Base-by-base conservation (phyloP, 164 flowering plant genomes). In the Dillenia turbinata region DNA sequence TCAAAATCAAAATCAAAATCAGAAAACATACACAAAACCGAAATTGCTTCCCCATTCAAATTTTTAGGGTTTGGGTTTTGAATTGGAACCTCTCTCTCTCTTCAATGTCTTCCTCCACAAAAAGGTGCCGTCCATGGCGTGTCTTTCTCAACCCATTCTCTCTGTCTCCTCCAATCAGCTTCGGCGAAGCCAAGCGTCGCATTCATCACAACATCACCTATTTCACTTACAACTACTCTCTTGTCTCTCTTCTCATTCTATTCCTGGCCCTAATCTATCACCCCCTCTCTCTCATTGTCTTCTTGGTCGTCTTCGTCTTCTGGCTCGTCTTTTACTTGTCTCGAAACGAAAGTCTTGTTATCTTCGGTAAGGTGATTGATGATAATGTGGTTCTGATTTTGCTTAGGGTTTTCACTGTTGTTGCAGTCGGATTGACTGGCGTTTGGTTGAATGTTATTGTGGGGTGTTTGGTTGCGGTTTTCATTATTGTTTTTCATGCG, bases 271-370 rank as follows among this genome's bases (percentile, higher is more conserved):
- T 79, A 49, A 26, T 79, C 2, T 79, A 68, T 66, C 77, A 79
- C 62, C 83, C 83, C 0, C 12, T 72, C 26, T 74, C 81, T 15
- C 46, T 77, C 64, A 68, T 79, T 16, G 70, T 72, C 45, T 79
- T 74, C 67, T 2, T 71, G 10, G 40, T 63, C 53, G 51, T 67
- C 51, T 66, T 65, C 59, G 59, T 66, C 55, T 73, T 58, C n/a
- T 77, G 83, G 83, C 65, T 59, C 64, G 62, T 49, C 62, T 71
- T 79, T 53, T 79, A 67, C 73, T 74, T 79, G 67, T 66, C 62
- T 40, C 72, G 79, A 9, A 72, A 67, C 46, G 70, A 63, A 26
- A 72, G 74, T 1, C 44, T 79, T n/a, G 68, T 58, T 22, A 9
- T 79, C 9, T 54, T 71, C 62, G 17, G 54, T 56, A 68, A 59